A percentile compares a stretch with the other conserved stretches of the same genome.
Conservation (phyloP, 164 flowering plant genomes). For the Umbilicus rupestris region DNA sequence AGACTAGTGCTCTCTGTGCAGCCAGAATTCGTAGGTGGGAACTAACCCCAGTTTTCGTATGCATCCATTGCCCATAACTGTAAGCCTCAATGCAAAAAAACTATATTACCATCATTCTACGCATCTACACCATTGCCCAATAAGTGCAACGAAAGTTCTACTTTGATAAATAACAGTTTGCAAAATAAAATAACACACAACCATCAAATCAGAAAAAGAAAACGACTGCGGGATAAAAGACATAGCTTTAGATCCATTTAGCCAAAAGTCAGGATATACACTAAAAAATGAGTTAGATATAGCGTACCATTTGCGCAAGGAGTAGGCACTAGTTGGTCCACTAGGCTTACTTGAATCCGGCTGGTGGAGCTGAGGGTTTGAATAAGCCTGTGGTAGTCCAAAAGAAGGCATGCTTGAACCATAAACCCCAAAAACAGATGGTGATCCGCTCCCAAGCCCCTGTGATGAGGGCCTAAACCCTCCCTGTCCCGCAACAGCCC, state of each 20-base stretch:
- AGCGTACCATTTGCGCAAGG: slow-evolving; percentile 31
- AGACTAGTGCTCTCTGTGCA: background rate
- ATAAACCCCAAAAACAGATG: slow-evolving; percentile 20
- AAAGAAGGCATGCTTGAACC: slow-evolving; percentile 14
- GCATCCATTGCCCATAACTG: background rate
- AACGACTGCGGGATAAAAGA: background rate
- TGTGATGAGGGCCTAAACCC: slow-evolving; percentile 7
- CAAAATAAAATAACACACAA: background rate
- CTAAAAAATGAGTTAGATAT: background rate
- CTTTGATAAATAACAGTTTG: background rate
- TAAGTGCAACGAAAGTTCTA: background rate
- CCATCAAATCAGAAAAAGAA: background rate
- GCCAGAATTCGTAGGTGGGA: too few species aligned
- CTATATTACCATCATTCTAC: too few species aligned
- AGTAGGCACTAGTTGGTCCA: slow-evolving; percentile 25
- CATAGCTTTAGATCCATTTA: background rate
- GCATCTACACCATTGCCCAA: background rate
- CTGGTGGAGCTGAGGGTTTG: slow-evolving; percentile 19
- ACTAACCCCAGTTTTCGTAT: background rate
- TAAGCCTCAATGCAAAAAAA: too few species aligned
- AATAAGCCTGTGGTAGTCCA: slow-evolving; percentile 23
- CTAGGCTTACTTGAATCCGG: slow-evolving; percentile 13
- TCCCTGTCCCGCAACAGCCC: background rate
- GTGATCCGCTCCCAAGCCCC: slow-evolving; percentile 15
- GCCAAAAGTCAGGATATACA: background rate